phyloP scores from a whole-genome alignment of 371 early-diverging fungal genomes.

The Smittium culicis region DNA sequence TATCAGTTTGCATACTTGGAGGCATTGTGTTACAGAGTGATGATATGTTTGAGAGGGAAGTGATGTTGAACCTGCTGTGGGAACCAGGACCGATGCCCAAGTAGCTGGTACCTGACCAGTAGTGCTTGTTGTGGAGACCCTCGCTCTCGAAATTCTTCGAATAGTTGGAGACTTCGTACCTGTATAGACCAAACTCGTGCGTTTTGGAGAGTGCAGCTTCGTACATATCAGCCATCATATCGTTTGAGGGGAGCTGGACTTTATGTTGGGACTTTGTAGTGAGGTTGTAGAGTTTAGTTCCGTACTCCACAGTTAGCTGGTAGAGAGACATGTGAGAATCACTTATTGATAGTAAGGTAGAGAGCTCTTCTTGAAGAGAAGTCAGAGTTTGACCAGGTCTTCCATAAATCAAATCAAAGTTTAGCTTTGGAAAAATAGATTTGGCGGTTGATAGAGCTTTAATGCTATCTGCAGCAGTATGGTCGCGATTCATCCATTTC shows the following conservation, averaged over 20 bases:
- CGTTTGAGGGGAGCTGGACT: conserved; percentile 36
- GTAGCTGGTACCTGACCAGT: conserved; percentile 74
- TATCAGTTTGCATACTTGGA: too few species aligned
- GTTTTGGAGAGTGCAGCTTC: conserved; percentile 43
- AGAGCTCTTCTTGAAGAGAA: conserved; percentile 51
- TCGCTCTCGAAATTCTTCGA: conserved; percentile 31
- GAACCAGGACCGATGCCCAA: conserved; percentile 80
- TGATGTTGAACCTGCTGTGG: conserved; percentile 51
- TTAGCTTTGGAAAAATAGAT: too few species aligned
- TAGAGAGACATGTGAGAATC: conserved; percentile 61
- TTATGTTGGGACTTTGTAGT: conserved; percentile 47
- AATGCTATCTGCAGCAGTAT: too few species aligned
- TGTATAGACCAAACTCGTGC: conserved; percentile 38
- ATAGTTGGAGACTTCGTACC: conserved; percentile 81
- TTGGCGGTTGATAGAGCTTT: too few species aligned
- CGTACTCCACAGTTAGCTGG: conserved; percentile 69
- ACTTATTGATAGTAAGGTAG: conserved; percentile 37
- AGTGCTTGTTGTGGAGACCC: conserved; percentile 59
- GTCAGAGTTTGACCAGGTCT: conserved; percentile 48
- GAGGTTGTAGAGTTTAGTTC: conserved; percentile 52
- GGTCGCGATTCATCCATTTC: too few species aligned
- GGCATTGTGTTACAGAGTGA: too few species aligned
- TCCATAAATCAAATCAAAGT: conserved; percentile 86
- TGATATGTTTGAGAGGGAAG: too few species aligned
- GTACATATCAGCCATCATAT: conserved; percentile 57